Base-by-base conservation (phyloP, 2,329 filamentous ascomycete species). In the Monosporascus sp. region DNA sequence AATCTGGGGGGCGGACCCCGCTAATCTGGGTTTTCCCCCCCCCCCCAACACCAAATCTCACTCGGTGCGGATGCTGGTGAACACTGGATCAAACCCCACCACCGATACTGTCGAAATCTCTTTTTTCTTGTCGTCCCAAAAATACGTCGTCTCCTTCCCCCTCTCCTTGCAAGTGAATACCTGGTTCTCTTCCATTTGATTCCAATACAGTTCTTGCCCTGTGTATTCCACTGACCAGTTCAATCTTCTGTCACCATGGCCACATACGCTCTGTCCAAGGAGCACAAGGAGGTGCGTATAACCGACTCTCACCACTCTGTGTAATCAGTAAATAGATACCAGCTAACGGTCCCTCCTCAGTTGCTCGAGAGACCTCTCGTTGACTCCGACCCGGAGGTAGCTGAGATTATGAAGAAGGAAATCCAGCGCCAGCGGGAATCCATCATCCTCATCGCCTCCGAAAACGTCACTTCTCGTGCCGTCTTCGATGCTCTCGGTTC, bases 391-490 rank as follows among this genome's bases (percentile, higher is more conserved):
- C 88, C 91, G 54, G 92, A 97, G 83, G 90, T 99, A 69, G 91
- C 91, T 62, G 81, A 88, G 78, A 96, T 99, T 76, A 97, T 99
- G 92, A 88, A 90, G 81, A 85, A 89, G 67, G 93, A 97, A 78
- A 88, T 97, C 69, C 86, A 96, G 83, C 91, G 94, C 71, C 94
- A 99, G 81, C 87, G 91, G 74, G 92, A 99, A 82, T 97, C 92
- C 66, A 96, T 99, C 76, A 90, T 97, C 70, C 87, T 99, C 72
- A 99, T 99, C 68, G 93, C 94, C 69, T 97, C 94, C 53, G 94
- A 99, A 81, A 99, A 99, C 82, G 92, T 99, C 77, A 99, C 94
- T 55, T 99, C 94, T 59, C 91, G 92, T 66, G 92, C 94, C 67
- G 94, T 99, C 69, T 96, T 96, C 79, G 92, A 99, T 78, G 94